Evolutionary conservation across 176 grass and related monocot species (phyloP).

Genomic region (Bromus sterilis): DNA sequence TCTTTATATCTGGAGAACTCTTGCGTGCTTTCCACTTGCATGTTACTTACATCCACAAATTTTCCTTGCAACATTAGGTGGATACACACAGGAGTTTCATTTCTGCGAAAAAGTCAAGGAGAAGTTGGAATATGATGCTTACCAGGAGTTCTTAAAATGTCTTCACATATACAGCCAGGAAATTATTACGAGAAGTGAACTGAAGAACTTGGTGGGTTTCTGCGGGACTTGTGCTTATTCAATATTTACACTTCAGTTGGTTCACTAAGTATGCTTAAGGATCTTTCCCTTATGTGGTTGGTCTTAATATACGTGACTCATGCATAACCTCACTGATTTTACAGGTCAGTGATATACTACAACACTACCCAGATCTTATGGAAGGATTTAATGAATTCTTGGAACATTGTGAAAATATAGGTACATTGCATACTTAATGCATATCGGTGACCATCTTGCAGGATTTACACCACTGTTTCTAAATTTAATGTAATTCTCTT

Average conservation of each 20-base stretch:
- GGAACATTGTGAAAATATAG: conserved; percentile 72
- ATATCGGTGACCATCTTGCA: neutral
- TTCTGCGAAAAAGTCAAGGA: conserved; percentile 98
- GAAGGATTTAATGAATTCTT: conserved; percentile 96
- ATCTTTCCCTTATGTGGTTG: neutral
- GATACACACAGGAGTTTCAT: conserved; percentile 76
- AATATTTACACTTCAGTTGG: neutral
- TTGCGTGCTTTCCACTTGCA: neutral
- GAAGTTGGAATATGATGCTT: conserved; percentile 86
- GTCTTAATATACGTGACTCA: conserved; percentile 2
- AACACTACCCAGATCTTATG: conserved; percentile 81
- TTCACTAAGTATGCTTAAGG: neutral
- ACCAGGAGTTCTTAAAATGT: conserved; percentile 99
- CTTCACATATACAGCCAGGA: conserved; percentile 99
- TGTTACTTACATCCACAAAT: conserved; percentile 2
- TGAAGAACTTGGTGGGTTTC: conserved; percentile 86
- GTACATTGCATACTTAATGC: conserved; percentile 14
- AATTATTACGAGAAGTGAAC: conserved; percentile 90
- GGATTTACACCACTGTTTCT: neutral
- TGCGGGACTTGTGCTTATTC: neutral
- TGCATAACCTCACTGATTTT: conserved; percentile 8
- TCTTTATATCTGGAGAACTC: neutral
- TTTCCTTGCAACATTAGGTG: conserved; percentile 46
- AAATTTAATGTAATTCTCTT: conserved; percentile 1
- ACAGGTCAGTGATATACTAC: conserved; percentile 80